These are phyloP conservation scores for Paxillus involutus DNA, from an alignment of 768 basidiomycete genomes.

Conservation along the genomic window DNA sequence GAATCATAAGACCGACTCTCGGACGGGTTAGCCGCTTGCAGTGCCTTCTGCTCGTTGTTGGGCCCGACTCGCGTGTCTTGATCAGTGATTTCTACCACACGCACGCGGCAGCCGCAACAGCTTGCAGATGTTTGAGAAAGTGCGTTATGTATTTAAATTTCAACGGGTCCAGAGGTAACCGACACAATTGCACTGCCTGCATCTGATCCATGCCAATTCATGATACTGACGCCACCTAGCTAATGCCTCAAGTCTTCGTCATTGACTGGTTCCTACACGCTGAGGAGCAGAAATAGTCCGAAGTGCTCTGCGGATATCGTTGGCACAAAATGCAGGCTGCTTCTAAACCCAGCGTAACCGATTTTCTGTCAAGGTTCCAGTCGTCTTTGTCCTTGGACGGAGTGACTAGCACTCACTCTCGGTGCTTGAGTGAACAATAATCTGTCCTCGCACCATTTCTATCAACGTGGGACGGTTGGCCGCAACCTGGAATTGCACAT, in stretches of 20 bases:
- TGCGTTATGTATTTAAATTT: neutral
- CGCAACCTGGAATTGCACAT: slow-evolving; percentile 59
- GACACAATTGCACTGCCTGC: neutral
- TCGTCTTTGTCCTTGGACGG: slow-evolving; percentile 3
- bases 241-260: slow-evolving; percentile 40
- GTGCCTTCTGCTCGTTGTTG: too few species aligned
- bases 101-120: too few species aligned
- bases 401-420: slow-evolving; percentile 50
- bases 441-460: slow-evolving; percentile 47
- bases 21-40: too few species aligned
- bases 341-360: slow-evolving; percentile 50
- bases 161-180: neutral
- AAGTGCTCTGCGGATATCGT: slow-evolving; percentile 54
- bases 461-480: slow-evolving; percentile 56
- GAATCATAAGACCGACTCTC: too few species aligned
- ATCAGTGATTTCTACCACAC: too few species aligned
- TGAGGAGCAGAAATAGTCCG: slow-evolving; percentile 63
- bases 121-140: neutral
- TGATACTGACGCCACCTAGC: neutral
- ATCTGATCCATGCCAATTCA: neutral
- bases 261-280: slow-evolving; percentile 60
- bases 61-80: too few species aligned
- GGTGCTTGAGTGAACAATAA: slow-evolving; percentile 61
- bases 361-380: slow-evolving; percentile 44
- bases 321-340: slow-evolving; percentile 66